Evolutionary conservation across 2,329 filamentous ascomycete species (phyloP), one percentile per base, ranked within the genome.

Genomic region (Sarocladium brachiariae): DNA sequence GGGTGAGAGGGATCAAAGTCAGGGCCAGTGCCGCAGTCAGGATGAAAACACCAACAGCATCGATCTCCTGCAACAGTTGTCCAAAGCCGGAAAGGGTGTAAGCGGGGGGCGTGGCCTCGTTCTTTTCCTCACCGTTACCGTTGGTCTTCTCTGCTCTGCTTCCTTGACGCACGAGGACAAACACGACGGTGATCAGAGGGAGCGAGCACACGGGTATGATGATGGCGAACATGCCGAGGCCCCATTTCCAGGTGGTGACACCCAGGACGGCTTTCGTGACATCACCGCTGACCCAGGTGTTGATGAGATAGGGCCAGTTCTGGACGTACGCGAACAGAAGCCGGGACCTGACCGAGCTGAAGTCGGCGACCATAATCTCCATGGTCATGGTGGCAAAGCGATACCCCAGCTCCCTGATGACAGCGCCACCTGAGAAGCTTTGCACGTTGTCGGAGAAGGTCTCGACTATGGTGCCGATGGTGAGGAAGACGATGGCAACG

Each of bases 251-350:
- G 2, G 68, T 73, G 0, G 76, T 77, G 2, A 59, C 61, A 0
- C 51, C 57, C 18, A 83, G 58, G 1, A 83, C 76, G 0, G 75
- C 70, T 0, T 63, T 59, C 0, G 77, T 73, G 47, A 85, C 65
- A 54, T 78, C 74, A 18, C 81, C 81, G 53, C 77, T 78, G 13
- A 84, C 71, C 81, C 81, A 85, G 0, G 80, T 80, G 58, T 84
- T 84, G 61, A 81, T 69, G 39, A 83, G 59, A 57, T 81, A 83
- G 0, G 80, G 80, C 2, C 74, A 60, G 0, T 77, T 76, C 0
- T 80, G 80, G n/a, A 85, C 67, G 50, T 81, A 84, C 18, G 77
- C 81, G 67, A 81, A 83, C 52, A 84, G 70, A 2, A 84, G 67
- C 52, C 81, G 77, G 3, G 77, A 75, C 5, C 78, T 70, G 54